Evolutionary conservation across 805 yeast species (phyloP), one percentile per base, ranked within the genome.

Genomic region (Ogataea parapolymorpha): DNA sequence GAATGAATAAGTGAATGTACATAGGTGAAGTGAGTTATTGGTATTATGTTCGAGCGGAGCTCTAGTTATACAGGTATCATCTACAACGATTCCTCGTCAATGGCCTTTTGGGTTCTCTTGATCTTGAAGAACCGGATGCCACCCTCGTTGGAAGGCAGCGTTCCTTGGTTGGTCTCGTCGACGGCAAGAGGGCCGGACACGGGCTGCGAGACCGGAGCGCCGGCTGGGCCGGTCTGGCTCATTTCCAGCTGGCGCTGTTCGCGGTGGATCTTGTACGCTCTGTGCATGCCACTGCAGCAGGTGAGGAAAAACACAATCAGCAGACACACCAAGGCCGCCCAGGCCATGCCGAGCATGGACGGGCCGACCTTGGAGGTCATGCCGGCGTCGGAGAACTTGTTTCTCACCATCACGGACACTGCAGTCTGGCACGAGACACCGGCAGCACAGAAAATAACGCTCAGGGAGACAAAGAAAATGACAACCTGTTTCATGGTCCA

Each of bases 101-200:
- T 68, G 24, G 58, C 64, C 48, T 67, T 67, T 49, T 66, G 66
- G 42, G 70, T 71, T 58, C 77, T 80, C 67, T 82, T 80, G 47
- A 84, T 80, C 55, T 80, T 82, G 72, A 83, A 84, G 65, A 83
- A 84, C 64, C 85, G 80, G 55, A 84, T 82, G 34, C 90, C 90
- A 47, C 74, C 69, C 42, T 74, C 75, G 42, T 69, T 61, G 16
- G 56, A 65, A 31, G 61, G 56, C 31, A 52, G 45, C 11, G 56
- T 39, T 18, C 54, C 54, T 30, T 50, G 55, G 35, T 45, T 33
- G 25, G 31, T 26, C 9, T 61, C 55, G 9, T 58, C 51, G 49
- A 61, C 31, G 55, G 50, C 64, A 45, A 48, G 46, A 25, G 53
- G 50, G 52, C 60, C 48, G 50, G 65, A 42, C 50, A 35, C 44